Conservation (phyloP, 306 rosid genomes). For the Lagenaria siceraria region DNA sequence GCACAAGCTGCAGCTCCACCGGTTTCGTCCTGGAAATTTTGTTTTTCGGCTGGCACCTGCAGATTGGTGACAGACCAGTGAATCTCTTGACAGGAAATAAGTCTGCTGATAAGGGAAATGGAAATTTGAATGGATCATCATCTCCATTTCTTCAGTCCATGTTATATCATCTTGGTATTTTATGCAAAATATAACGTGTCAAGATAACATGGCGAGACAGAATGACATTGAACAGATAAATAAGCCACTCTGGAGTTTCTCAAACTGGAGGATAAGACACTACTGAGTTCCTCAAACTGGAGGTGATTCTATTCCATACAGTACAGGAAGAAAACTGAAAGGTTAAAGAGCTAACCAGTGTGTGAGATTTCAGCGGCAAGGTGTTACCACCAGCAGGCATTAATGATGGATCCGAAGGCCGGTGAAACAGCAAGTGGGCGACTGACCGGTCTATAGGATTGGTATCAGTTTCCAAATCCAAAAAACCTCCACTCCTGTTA, state of each 20-base stretch:
- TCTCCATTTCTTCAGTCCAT: not conserved
- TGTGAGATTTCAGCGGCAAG: constrained; percentile 22
- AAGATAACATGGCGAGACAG: not conserved
- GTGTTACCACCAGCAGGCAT: constrained; percentile 19
- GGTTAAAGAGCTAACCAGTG: constrained; percentile 33
- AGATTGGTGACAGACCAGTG: constrained; percentile 28
- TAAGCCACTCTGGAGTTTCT: not conserved
- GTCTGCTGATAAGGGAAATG: not conserved
- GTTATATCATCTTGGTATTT: not conserved
- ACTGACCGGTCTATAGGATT: constrained; percentile 84
- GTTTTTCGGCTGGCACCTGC: constrained; percentile 31
- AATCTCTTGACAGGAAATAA: constrained; percentile 24
- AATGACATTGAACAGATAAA: not conserved
- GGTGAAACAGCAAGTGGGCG: constrained; percentile 79
- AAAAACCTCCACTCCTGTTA: constrained; percentile 45
- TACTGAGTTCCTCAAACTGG: not conserved
- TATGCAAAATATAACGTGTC: constrained; percentile 1
- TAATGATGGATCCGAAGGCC: constrained; percentile 44
- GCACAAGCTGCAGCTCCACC: constrained; percentile 11
- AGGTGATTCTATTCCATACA: not conserved
- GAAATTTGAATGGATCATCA: not conserved
- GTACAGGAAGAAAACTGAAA: not conserved
- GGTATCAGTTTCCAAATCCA: constrained; percentile 68
- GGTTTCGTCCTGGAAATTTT: constrained; percentile 34
- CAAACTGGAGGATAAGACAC: not conserved